A percentile compares a stretch with the other conserved stretches of the same genome.
These are phyloP conservation scores for Gentiana macrophylla DNA, from an alignment of 257 asterid genomes.

Conservation along the genomic window DNA sequence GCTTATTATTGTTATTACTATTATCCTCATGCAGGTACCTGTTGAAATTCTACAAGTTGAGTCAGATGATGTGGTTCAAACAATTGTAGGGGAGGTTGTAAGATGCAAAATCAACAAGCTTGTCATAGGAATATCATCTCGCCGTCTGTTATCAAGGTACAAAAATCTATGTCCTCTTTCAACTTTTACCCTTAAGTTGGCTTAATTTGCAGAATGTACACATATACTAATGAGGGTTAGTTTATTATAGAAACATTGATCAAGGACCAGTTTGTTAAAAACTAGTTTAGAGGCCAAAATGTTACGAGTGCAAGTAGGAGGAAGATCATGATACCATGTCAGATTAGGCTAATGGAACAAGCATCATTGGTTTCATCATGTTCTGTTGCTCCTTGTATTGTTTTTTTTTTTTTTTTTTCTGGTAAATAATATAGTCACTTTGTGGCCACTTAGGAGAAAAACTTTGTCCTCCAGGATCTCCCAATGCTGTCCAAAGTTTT, in stretches of 20 bases:
- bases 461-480: constrained; percentile 59
- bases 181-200: too few species aligned
- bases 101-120: constrained; percentile 40
- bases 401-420: neutral
- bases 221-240: too few species aligned
- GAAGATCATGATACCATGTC: neutral
- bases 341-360: neutral
- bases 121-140: constrained; percentile 69
- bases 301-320: neutral
- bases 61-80: constrained; percentile 56
- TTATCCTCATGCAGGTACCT: constrained; percentile 43
- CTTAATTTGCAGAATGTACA: too few species aligned
- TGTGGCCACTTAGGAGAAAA: constrained; percentile 31
- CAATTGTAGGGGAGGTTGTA: constrained; percentile 35
- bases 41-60: constrained; percentile 64
- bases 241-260: too few species aligned
- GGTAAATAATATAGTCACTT: neutral
- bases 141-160: constrained; percentile 69
- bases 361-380: too few species aligned
- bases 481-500: constrained; percentile 40
- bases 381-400: neutral
- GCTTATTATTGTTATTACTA: neutral
- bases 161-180: neutral
- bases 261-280: too few species aligned
- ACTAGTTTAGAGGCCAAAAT: too few species aligned